Base-by-base conservation (phyloP, 768 basidiomycete species). In the Kwoniella heveanensis region DNA sequence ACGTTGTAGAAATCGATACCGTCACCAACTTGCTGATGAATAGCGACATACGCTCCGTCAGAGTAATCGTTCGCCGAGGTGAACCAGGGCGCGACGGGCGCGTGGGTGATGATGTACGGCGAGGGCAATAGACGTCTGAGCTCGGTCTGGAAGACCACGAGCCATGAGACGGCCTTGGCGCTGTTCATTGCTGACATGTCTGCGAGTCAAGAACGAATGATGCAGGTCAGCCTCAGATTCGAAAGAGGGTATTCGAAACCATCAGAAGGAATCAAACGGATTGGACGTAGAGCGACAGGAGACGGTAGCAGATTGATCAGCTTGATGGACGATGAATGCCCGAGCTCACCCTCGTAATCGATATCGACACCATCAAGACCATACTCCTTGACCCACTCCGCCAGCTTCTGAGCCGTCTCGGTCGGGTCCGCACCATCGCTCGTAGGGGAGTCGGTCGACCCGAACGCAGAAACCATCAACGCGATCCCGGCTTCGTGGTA, bases 281-380 rank as follows among this genome's bases (percentile, higher is more conserved):
- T n/a, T n/a, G 32, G 32, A 36, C 32, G 32, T 7, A 36, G 32
- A 36, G 32, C 32, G 32, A 13, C 32, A 36, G 7, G 6, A 13
- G 32, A 36, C 6, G 13, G 32, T 36, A 13, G 32, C n/a, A n/a
- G n/a, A n/a, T n/a, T n/a, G n/a, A n/a, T n/a, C n/a, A n/a, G n/a
- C n/a, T n/a, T n/a, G n/a, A n/a, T n/a, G n/a, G n/a, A n/a, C n/a
- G n/a, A n/a, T n/a, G 32, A 36, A 36, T 36, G 8, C 10, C 17
- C 51, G 10, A 25, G 22, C 64, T 54, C 51, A 65, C 64, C 72
- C 63, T 79, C 88, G 70, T 89, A 90, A 76, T 90, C 88, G 36
- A 90, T 86, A 72, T 89, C 88, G 25, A 88, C 85, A 52, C 88
- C 88, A 68, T 89, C 88, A 19, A 90, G 79, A 52, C 81, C 77